Evolutionary conservation across 2,329 filamentous ascomycete genomes (phyloP).

Genomic region (Cordyceps militaris): DNA sequence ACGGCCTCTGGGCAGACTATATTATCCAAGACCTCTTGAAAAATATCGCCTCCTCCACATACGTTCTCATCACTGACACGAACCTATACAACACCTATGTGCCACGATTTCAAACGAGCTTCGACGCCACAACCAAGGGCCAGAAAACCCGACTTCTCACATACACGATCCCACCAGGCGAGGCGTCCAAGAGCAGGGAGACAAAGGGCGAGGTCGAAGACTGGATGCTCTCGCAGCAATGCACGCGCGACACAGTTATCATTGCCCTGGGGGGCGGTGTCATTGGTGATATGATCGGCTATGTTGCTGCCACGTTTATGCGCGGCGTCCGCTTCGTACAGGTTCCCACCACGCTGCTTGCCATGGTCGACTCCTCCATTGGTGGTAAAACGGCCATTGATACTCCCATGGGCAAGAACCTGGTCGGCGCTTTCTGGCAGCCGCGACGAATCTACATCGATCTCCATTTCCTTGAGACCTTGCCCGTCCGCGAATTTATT

Average conservation of each 20-base stretch:
- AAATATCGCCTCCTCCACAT: constrained; percentile 77
- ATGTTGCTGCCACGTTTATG: constrained; percentile 98
- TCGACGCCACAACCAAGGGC: constrained; percentile 23
- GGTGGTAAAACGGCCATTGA: constrained; percentile 98
- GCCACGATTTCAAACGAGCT: constrained; percentile 56
- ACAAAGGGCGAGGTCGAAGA: constrained; percentile 96
- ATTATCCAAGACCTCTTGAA: constrained; percentile 73
- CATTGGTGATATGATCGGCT: constrained; percentile 96
- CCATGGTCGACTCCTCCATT: constrained; percentile 98
- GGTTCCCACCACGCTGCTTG: constrained; percentile 86
- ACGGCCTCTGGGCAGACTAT: constrained; percentile 79
- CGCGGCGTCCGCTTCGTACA: constrained; percentile 93
- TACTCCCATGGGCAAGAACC: constrained; percentile 89
- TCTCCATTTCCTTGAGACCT: constrained; percentile 79
- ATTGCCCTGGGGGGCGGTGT: constrained; percentile 93
- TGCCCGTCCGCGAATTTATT: constrained; percentile 87
- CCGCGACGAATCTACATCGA: constrained; percentile 92
- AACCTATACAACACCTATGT: constrained; percentile 80
- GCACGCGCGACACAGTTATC: constrained; percentile 89
- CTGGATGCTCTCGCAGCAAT: constrained; percentile 89
- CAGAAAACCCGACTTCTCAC: constrained; percentile 63
- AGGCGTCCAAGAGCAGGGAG: constrained; percentile 86
- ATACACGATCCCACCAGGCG: constrained; percentile 82
- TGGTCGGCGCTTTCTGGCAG: constrained; percentile 96
- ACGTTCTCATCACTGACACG: constrained; percentile 93